Evolutionary conservation across 2,329 filamentous ascomycete genomes (phyloP).

Genomic region (Juglanconis oblonga): DNA sequence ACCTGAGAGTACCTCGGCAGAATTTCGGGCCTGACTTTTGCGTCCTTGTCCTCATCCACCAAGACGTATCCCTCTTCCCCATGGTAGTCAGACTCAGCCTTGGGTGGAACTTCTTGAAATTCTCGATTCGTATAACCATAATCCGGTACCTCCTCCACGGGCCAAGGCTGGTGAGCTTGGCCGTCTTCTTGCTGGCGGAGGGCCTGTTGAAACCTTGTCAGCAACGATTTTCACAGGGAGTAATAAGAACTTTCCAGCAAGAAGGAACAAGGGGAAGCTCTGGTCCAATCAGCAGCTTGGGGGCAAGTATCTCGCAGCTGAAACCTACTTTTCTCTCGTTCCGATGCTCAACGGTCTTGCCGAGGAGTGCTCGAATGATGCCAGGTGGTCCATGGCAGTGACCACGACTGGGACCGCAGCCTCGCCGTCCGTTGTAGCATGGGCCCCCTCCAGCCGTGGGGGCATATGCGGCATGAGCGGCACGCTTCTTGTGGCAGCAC

Average conservation of each 20-base stretch:
- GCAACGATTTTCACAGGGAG: too few species aligned
- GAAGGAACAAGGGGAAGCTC: too few species aligned
- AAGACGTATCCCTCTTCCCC: not conserved
- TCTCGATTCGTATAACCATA: not conserved
- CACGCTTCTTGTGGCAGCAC: conserved; percentile 7
- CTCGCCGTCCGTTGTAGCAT: not conserved
- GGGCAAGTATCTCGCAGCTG: not conserved
- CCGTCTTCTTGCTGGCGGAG: not conserved
- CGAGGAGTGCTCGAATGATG: conserved; percentile 2
- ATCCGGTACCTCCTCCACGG: not conserved
- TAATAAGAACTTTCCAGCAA: not conserved
- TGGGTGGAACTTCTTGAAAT: not conserved
- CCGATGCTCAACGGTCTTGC: not conserved
- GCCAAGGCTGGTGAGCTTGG: not conserved
- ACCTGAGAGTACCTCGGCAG: conserved; percentile 7
- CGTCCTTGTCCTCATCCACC: not conserved
- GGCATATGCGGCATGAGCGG: not conserved
- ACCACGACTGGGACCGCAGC: not conserved
- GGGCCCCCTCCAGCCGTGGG: not conserved
- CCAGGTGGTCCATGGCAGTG: not conserved
- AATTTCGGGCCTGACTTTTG: not conserved
- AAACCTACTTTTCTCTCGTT: not conserved
- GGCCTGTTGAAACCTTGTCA: not conserved
- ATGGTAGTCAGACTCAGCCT: too few species aligned
- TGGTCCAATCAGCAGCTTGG: not conserved